Evolutionary conservation across 176 grass and related monocot genomes (phyloP), one percentile per base, ranked within the genome.

Genomic region (Paspalum vaginatum): DNA sequence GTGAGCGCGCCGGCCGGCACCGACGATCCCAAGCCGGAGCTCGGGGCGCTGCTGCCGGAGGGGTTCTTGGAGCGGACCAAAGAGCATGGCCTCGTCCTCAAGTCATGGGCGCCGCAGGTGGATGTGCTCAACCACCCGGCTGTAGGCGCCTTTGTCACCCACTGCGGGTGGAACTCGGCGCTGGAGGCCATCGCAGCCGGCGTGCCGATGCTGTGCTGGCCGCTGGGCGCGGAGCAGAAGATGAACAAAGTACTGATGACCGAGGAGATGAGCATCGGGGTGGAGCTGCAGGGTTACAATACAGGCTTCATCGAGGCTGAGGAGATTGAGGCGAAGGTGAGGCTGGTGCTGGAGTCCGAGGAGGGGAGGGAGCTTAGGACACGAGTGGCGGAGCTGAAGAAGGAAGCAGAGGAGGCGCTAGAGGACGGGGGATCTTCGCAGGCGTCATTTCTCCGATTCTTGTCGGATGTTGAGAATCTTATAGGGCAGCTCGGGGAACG

Each of bases 141-240:
- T 1, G 12, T 18, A 9, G 86, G 74, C 12, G 80, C 61, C 2
- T 84, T 84, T 58, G 79, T 88, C 5, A 72, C 80, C n/a, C 86
- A 88, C 68, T 88, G 80, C 63, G 80, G 86, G 9, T 88, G 86
- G 86, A 88, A 88, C 86, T 88, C 86, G 59, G 8, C 25, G 39
- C 73, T 88, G 6, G 85, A 87, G 63, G 67, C 52, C n/a, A 44
- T 77, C 32, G 10, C 15, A 5, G 70, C 61, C 13, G 85, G 85
- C 1, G 71, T 87, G 65, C 78, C 85, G 21, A 77, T 83, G 79
- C 44, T 87, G 8, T 66, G 53, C 4, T 81, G 78, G 78, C 85
- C 85, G n/a, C 61, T 70, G 49, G 54, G 26, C 13, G 62, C 76
- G 4, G 85, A 87, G 75, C 83, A 85, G 75, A 61, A 15, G 21